Conservation (phyloP, 768 basidiomycete genomes). For the Lactarius evosmus region DNA sequence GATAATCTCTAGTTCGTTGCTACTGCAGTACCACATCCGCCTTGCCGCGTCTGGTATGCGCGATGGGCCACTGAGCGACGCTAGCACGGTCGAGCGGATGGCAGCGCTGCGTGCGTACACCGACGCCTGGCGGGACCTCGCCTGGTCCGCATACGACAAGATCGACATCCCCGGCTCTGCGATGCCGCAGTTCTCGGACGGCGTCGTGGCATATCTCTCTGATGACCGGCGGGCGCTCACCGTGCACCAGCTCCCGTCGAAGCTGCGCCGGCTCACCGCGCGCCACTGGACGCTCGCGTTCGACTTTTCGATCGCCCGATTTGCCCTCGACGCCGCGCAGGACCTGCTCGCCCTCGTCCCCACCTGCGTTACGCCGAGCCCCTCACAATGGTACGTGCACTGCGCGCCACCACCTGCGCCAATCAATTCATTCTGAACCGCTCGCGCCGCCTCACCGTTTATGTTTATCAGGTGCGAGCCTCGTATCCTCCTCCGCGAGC, state of each 20-base stretch:
- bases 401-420: not conserved
- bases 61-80: not conserved
- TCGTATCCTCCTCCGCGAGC: constrained; percentile 4
- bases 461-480: constrained; percentile 5
- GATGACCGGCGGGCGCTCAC: not conserved
- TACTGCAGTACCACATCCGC: constrained; percentile 9
- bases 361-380: not conserved
- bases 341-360: constrained; percentile 6
- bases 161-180: constrained; percentile 3
- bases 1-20: constrained; percentile 1
- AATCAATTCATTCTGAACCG: not conserved
- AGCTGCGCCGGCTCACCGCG: not conserved
- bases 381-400: not conserved
- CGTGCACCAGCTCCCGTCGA: constrained; percentile 1
- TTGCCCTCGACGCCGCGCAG: not conserved
- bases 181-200: constrained; percentile 6
- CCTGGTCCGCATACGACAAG: constrained; percentile 7
- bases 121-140: not conserved
- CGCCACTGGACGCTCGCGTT: constrained; percentile 4
- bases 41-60: constrained; percentile 8
- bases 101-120: constrained; percentile 5
- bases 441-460: not conserved
- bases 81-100: not conserved
- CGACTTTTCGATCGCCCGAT: not conserved
- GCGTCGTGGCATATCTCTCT: not conserved